These are phyloP conservation scores for Aspergillus carbonarius DNA, from an alignment of 2,329 filamentous ascomycete species.

Conservation along the genomic window DNA sequence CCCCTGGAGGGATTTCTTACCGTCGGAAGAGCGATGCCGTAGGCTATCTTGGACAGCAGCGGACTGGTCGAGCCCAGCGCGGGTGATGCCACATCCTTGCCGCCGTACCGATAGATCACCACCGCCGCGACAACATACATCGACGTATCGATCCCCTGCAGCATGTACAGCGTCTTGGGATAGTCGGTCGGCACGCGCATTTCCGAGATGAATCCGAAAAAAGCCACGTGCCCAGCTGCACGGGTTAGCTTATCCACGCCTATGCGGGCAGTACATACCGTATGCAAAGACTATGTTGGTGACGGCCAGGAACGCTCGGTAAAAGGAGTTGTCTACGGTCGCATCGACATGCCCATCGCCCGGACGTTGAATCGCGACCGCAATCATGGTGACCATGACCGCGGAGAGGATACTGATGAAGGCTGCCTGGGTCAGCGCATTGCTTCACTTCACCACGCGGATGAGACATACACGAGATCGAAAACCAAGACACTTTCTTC, in stretches of 20 bases:
- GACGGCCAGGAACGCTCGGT: slow-evolving; percentile 59
- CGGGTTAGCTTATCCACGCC: background rate
- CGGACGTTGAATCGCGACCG: slow-evolving; percentile 55
- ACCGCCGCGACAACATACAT: slow-evolving; percentile 66
- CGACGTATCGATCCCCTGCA: slow-evolving; percentile 60
- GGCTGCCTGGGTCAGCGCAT: slow-evolving; percentile 36
- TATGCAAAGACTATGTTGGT: slow-evolving; percentile 71
- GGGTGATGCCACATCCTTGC: slow-evolving; percentile 60
- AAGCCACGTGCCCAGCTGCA: slow-evolving; percentile 59
- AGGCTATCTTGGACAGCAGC: slow-evolving; percentile 62
- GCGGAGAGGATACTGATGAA: slow-evolving; percentile 60
- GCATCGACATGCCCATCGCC: slow-evolving; percentile 35
- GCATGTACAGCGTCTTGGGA: slow-evolving; percentile 60
- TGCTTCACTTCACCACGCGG: accelerated
- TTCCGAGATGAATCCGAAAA: slow-evolving; percentile 66
- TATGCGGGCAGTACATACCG: slow-evolving; percentile 32
- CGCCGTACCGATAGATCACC: slow-evolving; percentile 67
- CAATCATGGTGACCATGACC: slow-evolving; percentile 65
- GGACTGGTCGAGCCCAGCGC: slow-evolving; percentile 62
- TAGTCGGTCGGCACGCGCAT: slow-evolving; percentile 61
- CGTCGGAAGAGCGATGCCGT: slow-evolving; percentile 66
- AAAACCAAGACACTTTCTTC: slow-evolving; percentile 61
- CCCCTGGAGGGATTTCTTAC: slow-evolving; percentile 14
- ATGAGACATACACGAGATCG: slow-evolving; percentile 42
- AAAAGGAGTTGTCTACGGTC: slow-evolving; percentile 46